Base-by-base conservation (phyloP, 306 rosid genomes). In the Oxytropis ochrocephala region DNA sequence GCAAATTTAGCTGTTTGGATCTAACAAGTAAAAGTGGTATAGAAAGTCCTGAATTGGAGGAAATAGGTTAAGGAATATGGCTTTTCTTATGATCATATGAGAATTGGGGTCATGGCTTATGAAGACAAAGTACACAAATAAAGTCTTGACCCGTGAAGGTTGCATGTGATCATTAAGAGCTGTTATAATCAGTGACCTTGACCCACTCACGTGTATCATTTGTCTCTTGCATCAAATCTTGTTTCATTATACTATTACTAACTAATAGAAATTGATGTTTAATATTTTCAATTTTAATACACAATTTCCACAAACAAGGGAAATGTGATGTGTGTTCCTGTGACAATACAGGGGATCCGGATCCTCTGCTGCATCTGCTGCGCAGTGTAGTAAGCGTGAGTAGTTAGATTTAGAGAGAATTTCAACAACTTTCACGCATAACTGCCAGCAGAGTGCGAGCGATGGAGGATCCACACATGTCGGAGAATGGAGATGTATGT, bases 151-250 rank as follows among this genome's bases (percentile, higher is more conserved):
- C 98, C 98, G 98, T 94, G 98, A 94, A 90, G 80, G 74, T 76
- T 85, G 96, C 98, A 94, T 91, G 98, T 94, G 98, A 90, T 74
- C 86, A 79, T 79, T 76, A 79, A 72, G 93, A 83, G 83, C 80
- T 93, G 94, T 90, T 91, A 83, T 80, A 81, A 85, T 93, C 92
- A 84, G 86, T 86, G 94, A 90, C 77, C 81, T 86, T 83, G 82
- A 88, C 96, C 90, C 92, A 87, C 84, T 94, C 98, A 94, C 97
- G 95, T 87, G 98, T 27, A 65, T 47, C 71, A 5, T 48, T 65
- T 65, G 71, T 65, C 71, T 69, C 84, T 85, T 77, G 65, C 85
- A 82, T 75, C 85, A 62, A 51, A 66, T 44, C 78, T 80, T 70
- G 3, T 33, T 66, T 73, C 44, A 78, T 65, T 38, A 61, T 74